Base-by-base conservation (phyloP, 768 basidiomycete species). In the Phaffia australis region DNA sequence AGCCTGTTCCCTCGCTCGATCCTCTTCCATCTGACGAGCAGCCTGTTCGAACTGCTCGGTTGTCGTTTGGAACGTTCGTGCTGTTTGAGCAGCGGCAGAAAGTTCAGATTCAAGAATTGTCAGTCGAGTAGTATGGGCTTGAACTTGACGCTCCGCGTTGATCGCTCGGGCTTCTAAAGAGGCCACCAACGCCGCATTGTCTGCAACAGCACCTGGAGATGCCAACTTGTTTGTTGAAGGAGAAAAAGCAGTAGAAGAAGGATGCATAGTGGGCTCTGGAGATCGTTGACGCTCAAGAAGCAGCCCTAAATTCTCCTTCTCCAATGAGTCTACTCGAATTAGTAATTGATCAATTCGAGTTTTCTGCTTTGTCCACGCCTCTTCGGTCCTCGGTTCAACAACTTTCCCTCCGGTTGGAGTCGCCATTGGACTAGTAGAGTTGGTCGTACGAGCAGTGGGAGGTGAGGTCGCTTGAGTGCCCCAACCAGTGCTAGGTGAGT, bases 281-380 rank as follows among this genome's bases (percentile, higher is more conserved):
- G 54, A 47, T 2, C 16, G 46, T 25, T 15, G 19, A 60, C 16
- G n/a, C n/a, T 66, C 59, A 52, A 66, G 50, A 0, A 66, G 50
- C 0, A 90, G 77, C 25, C 84, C 81, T 59, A 79, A 79, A 66
- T 85, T 87, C 73, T 90, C 88, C 64, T 82, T 83, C 73, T 89
- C 86, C 11, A 87, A 78, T 1, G 82, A 80, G 65, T 84, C 81
- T 42, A 89, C 72, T 23, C 82, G 76, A 19, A 75, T 71, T 46
- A 73, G 71, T 19, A 76, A 71, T 49, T 60, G 23, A 19, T 72
- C 59, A 50, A 60, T 51, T 49, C 48, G 64, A 21, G 25, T 29
- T 3, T 21, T 48, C 15, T 50, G 58, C 51, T 55, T 25, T 1
- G n/a, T 30, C 23, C 42, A 63, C 52, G 54, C 62, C 8, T 30